These are phyloP conservation scores for Stachybotrys chartarum DNA, from an alignment of 2,329 filamentous ascomycete species.

Conservation along the genomic window DNA sequence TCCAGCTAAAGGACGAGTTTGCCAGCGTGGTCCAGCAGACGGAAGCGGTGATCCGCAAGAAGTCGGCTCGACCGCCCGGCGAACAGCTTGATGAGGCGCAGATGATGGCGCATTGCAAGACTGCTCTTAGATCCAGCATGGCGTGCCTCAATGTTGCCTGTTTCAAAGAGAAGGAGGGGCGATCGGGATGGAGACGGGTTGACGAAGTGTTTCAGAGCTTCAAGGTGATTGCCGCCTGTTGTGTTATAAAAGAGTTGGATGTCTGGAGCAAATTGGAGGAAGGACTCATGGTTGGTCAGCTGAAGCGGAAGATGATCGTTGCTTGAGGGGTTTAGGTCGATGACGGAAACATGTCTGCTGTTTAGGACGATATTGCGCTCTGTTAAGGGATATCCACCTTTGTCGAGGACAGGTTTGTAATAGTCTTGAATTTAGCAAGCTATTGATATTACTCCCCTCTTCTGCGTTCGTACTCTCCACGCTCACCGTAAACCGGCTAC, in stretches of 20 bases:
- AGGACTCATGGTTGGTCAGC: too few relatives aligned
- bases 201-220: slow-evolving; percentile 3
- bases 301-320: too few relatives aligned
- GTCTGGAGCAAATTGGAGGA: neutral
- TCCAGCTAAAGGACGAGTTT: slow-evolving; percentile 44
- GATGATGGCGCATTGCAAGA: neutral
- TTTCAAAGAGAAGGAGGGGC: neutral
- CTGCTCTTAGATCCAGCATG: neutral
- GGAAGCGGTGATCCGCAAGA: slow-evolving; percentile 22
- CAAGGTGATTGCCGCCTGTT: slow-evolving; percentile 3
- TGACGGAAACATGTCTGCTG: too few relatives aligned
- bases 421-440: too few relatives aligned
- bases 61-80: neutral
- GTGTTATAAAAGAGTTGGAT: neutral
- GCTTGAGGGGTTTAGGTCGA: too few relatives aligned
- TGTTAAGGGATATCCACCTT: too few relatives aligned
- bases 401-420: too few relatives aligned
- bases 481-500: too few relatives aligned
- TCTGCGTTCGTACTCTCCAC: too few relatives aligned
- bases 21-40: slow-evolving; percentile 37
- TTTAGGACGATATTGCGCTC: too few relatives aligned
- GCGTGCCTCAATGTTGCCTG: neutral
- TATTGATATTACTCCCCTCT: too few relatives aligned
- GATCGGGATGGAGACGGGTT: neutral
- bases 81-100: neutral